Percentiles rank a stretch among this genome's conserved stretches.
Evolutionary conservation across 2,329 filamentous ascomycete species (phyloP).

Genomic region (Trichoderma endophyticum): DNA sequence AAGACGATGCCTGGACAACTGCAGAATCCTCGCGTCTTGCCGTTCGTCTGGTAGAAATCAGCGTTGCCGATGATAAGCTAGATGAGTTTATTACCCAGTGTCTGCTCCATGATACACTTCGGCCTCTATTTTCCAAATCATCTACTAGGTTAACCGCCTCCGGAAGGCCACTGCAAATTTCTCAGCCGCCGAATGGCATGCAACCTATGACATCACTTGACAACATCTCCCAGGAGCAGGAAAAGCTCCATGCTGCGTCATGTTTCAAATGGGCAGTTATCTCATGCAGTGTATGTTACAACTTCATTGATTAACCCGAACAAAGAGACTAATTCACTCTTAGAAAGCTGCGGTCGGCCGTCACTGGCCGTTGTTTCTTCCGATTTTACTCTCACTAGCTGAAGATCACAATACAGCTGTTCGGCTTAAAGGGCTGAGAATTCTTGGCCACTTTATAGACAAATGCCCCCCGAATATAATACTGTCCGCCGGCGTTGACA

Average conservation of each 20-base stretch:
- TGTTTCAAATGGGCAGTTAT: constrained; percentile 54
- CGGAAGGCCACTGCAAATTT: constrained; percentile 28
- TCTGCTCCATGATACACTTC: constrained; percentile 61
- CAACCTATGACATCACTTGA: constrained; percentile 3
- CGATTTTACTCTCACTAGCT: constrained; percentile 64
- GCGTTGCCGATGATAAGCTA: constrained; percentile 23
- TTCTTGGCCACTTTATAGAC: constrained; percentile 53
- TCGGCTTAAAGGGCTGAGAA: constrained; percentile 54
- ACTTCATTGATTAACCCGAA: neutral
- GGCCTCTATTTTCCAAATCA: constrained; percentile 62
- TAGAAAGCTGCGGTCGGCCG: constrained; percentile 22
- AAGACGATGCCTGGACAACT: constrained; percentile 39
- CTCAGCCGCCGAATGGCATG: neutral
- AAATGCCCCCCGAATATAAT: constrained; percentile 54
- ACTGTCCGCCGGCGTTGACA: constrained; percentile 59
- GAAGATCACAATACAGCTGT: constrained; percentile 58
- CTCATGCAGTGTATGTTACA: constrained; percentile 46
- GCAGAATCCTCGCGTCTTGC: constrained; percentile 31
- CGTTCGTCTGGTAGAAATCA: constrained; percentile 29
- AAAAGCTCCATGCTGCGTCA: constrained; percentile 23
- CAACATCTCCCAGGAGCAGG: constrained; percentile 26
- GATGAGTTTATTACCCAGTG: constrained; percentile 48
- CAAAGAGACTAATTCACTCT: neutral
- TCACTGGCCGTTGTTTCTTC: constrained; percentile 67
- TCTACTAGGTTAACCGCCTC: constrained; percentile 39